These are phyloP conservation scores for Eucalyptus erythrocorys DNA, from an alignment of 345 rosid species.

Conservation along the genomic window DNA sequence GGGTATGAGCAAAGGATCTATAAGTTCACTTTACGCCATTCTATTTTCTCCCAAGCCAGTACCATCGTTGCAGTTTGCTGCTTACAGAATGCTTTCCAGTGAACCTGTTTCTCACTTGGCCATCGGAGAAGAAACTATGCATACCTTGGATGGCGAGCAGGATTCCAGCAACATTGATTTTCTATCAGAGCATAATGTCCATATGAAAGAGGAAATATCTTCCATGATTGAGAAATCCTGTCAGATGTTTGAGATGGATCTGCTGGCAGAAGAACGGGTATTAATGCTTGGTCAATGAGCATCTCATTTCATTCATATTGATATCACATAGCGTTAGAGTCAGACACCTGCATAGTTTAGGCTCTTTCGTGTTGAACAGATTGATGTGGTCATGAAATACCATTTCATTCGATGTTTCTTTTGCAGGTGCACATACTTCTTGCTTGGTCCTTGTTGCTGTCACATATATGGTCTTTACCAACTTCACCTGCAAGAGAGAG, in stretches of 20 bases:
- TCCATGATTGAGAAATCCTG: constrained; percentile 53
- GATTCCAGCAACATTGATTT: constrained; percentile 21
- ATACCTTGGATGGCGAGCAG: constrained; percentile 18
- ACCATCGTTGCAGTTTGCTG: constrained; percentile 68
- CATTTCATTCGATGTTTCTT: background rate
- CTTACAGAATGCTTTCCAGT: constrained; percentile 70
- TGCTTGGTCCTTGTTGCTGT: constrained; percentile 80
- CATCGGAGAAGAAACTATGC: constrained; percentile 35
- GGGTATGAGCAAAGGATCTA: constrained; percentile 79
- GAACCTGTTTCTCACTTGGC: constrained; percentile 67
- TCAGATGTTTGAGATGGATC: constrained; percentile 67
- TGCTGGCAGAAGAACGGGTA: constrained; percentile 68
- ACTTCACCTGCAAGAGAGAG: constrained; percentile 53
- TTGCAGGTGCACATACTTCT: constrained; percentile 71
- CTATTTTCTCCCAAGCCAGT: constrained; percentile 63
- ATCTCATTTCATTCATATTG: background rate
- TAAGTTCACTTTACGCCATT: constrained; percentile 70
- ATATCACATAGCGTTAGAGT: background rate
- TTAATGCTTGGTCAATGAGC: background rate
- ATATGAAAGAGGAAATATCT: constrained; percentile 58
- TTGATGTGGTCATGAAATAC: background rate
- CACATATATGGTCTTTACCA: constrained; percentile 67
- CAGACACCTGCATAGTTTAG: background rate
- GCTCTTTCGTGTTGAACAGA: background rate
- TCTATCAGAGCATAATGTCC: constrained; percentile 43